Evolutionary conservation across 164 flowering plant species (phyloP).

Genomic region (Echeveria elegans): DNA sequence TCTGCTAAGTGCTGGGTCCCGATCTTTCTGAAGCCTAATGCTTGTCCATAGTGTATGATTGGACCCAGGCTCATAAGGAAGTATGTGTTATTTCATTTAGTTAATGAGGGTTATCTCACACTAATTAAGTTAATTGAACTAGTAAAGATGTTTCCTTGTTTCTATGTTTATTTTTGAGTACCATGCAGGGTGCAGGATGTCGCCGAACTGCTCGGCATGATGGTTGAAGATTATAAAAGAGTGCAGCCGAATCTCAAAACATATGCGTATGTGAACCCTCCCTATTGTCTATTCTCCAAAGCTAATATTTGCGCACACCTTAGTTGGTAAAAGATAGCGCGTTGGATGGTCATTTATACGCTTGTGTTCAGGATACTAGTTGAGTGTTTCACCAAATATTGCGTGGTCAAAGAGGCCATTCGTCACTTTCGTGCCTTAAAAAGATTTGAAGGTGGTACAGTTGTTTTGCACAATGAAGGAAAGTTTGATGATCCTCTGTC

Average conservation of each 20-base stretch:
- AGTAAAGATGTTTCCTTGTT: too few species aligned
- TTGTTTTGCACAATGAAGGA: constrained; percentile 62
- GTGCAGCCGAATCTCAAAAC: constrained; percentile 88
- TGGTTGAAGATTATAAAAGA: constrained; percentile 92
- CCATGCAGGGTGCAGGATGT: constrained; percentile 84
- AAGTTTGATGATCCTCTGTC: constrained; percentile 93
- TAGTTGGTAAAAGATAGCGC: neutral
- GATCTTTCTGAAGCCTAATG: neutral
- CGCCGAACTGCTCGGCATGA: constrained; percentile 95
- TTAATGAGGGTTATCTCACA: neutral
- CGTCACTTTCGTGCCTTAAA: constrained; percentile 91
- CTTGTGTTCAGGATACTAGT: constrained; percentile 58
- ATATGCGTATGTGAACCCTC: constrained; percentile 57
- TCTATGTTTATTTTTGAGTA: constrained; percentile 4
- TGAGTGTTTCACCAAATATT: constrained; percentile 94
- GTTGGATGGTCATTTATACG: constrained; percentile 1
- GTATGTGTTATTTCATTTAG: neutral
- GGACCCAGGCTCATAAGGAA: neutral
- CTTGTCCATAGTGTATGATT: neutral
- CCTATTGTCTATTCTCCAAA: neutral
- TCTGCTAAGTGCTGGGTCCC: neutral
- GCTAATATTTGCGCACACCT: too few species aligned
- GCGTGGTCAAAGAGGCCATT: constrained; percentile 79
- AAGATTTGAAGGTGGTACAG: constrained; percentile 69
- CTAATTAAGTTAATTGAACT: too few species aligned